Base-by-base conservation (phyloP, 768 basidiomycete genomes). In the Podaxis mareebaensis region DNA sequence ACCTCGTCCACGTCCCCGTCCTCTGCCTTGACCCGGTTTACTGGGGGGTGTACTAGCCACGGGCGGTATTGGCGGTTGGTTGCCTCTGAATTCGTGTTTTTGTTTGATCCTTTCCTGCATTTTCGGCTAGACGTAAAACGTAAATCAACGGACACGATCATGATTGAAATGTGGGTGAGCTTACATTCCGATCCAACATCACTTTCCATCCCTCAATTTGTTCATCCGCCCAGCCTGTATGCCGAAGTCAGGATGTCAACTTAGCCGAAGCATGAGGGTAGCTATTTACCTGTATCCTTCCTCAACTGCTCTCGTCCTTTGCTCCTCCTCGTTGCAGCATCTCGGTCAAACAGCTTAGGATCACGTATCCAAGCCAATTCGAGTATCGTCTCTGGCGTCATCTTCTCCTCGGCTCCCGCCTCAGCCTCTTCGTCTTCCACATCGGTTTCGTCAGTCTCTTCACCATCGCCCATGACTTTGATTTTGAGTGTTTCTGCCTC, bases 161-260 rank as follows among this genome's bases (percentile, higher is more conserved):
- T 30, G 4, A 46, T 26, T 40, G 33, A n/a, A 42, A 33, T 11
- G 22, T 36, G 15, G 15, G 17, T 20, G 36, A 40, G 79, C 91
- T 65, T 69, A 96, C 95, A 69, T 96, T 89, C 67, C 90, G 78
- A 62, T 98, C 96, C 63, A 97, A 73, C 90, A 96, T 93, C 60
- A 92, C 87, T 61, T 76, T 84, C 95, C 95, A 97, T 0, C 95
- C 95, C 73, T 97, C 95, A 28, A 97, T 87, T 70, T 96, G 95
- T 67, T 90, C 90, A 69, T 97, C 87, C 10, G 72, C 78, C 87
- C 89, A 91, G 11, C 90, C 90, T 89, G 59, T 28, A 6, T 10
- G 4, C 40, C 39, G 30, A 52, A 24, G 42, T 24, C 7, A 40
- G 42, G 60, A 20, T 30, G 62, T 64, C 11, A 60, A 20, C 54